Conservation (phyloP, 257 asterid genomes). For the Primulina eburnea region DNA sequence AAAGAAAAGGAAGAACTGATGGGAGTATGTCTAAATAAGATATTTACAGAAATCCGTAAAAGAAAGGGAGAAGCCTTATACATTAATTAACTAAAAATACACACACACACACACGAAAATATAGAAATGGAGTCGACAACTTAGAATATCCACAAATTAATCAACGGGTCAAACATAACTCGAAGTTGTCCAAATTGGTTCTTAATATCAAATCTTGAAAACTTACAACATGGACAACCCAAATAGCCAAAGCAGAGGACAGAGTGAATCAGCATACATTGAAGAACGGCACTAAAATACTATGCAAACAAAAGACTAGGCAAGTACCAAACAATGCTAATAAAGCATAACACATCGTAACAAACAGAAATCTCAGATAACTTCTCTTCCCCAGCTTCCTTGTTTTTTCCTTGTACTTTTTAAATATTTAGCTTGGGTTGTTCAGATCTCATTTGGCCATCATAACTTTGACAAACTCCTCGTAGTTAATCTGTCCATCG, state of each 20-base stretch:
- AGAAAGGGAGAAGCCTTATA: neutral
- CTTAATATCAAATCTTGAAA: conserved; percentile 22
- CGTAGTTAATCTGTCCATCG: neutral
- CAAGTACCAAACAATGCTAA: neutral
- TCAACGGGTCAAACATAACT: conserved; percentile 1
- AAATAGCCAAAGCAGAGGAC: neutral
- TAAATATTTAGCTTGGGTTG: neutral
- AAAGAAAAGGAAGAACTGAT: neutral
- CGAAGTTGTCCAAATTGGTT: conserved; percentile 24
- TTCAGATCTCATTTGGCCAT: neutral
- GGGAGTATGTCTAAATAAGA: neutral
- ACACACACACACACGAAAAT: neutral
- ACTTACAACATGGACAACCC: neutral
- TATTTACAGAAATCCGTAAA: conserved; percentile 9
- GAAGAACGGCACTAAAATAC: neutral
- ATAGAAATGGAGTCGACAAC: neutral
- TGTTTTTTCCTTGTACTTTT: neutral
- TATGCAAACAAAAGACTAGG: neutral
- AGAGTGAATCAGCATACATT: neutral
- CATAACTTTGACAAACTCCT: neutral
- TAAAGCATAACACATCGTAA: neutral
- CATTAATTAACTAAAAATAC: neutral
- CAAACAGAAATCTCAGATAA: neutral
- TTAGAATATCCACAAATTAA: conserved; percentile 23
- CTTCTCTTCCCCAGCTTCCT: neutral